phyloP scores from a whole-genome alignment of 306 rosid genomes.

The Cucurbita pepo region DNA sequence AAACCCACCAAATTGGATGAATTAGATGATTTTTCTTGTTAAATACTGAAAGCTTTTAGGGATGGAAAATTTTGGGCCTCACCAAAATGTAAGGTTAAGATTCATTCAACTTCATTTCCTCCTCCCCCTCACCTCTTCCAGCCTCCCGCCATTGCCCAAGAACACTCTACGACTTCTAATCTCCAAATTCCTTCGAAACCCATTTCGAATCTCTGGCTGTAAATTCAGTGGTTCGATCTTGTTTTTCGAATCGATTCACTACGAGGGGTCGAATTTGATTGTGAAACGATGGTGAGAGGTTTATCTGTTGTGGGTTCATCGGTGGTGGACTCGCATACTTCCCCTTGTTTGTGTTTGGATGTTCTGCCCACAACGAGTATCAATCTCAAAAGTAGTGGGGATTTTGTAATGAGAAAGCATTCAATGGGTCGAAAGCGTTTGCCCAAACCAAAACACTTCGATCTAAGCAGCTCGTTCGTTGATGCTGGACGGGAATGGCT shows the following conservation, averaged over 20 bases:
- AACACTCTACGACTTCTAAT: conserved; percentile 22
- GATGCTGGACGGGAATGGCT: conserved; percentile 47
- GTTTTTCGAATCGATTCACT: neutral
- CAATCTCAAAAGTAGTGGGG: conserved; percentile 52
- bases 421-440: conserved; percentile 27
- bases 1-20: neutral
- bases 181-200: conserved; percentile 24
- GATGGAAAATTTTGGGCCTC: conserved; percentile 37
- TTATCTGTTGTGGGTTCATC: conserved; percentile 56
- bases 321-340: conserved; percentile 65
- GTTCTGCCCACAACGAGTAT: conserved; percentile 46
- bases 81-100: conserved; percentile 30
- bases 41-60: neutral
- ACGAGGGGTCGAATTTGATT: neutral
- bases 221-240: conserved; percentile 1
- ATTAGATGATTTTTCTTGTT: neutral
- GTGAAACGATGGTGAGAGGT: conserved; percentile 47
- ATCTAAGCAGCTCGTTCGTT: conserved; percentile 51
- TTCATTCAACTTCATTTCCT: conserved; percentile 26
- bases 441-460: conserved; percentile 22
- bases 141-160: conserved; percentile 15
- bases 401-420: conserved; percentile 32
- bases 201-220: conserved; percentile 11
- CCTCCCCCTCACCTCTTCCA: conserved; percentile 13
- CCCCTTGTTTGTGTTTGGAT: conserved; percentile 80